Conservation (phyloP, 805 yeast genomes). For the Candida maris region DNA sequence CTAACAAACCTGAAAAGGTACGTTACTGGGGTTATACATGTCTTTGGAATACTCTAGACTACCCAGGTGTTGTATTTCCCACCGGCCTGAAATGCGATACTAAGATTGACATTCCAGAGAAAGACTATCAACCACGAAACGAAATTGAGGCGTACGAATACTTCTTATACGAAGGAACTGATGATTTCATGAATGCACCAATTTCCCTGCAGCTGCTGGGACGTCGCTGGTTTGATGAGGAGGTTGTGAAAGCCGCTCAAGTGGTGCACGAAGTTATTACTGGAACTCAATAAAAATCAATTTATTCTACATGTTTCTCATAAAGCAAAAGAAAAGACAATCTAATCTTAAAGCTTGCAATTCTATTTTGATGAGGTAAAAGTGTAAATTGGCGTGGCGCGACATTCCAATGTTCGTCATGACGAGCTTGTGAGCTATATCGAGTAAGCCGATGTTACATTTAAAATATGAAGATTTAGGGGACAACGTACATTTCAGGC, state of each 20-base stretch:
- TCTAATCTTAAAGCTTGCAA: too few species aligned
- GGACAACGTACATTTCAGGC: too few species aligned
- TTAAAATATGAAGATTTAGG: too few species aligned
- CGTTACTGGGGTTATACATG: conserved; percentile 75
- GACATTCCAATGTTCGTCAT: too few species aligned
- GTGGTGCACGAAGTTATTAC: conserved; percentile 32
- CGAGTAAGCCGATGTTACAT: too few species aligned
- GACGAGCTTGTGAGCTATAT: too few species aligned
- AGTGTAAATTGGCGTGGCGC: too few species aligned
- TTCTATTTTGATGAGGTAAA: too few species aligned
- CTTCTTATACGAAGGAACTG: conserved; percentile 31
- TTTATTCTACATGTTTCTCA: too few species aligned
- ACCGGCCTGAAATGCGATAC: conserved; percentile 50
- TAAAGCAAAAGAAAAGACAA: too few species aligned
- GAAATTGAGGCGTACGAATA: conserved; percentile 32
- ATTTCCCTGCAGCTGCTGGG: conserved; percentile 49
- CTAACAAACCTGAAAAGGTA: conserved; percentile 56
- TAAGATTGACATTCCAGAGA: conserved; percentile 19
- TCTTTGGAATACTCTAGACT: conserved; percentile 63
- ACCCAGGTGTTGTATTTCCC: conserved; percentile 59
- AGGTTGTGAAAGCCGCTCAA: conserved; percentile 42
- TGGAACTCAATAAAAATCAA: conserved; percentile 1
- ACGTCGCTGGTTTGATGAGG: conserved; percentile 48
- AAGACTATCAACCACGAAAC: conserved; percentile 15
- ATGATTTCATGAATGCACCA: conserved; percentile 41